These are phyloP conservation scores for Citrus hindsii DNA, from an alignment of 345 rosid species.

Conservation along the genomic window DNA sequence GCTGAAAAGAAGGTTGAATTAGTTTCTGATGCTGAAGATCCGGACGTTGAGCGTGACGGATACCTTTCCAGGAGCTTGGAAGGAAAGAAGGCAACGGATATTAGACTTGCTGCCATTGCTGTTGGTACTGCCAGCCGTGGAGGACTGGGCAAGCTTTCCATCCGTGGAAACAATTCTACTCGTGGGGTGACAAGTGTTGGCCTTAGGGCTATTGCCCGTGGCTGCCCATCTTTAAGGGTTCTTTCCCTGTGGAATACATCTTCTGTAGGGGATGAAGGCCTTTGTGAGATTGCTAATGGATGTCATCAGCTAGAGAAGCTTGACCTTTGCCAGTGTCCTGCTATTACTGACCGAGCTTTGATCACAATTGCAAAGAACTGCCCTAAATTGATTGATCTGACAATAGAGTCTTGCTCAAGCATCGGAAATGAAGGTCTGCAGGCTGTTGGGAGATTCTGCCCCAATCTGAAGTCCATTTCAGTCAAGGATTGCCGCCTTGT, in stretches of 20 bases:
- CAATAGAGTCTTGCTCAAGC: constrained; percentile 66
- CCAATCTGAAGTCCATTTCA: constrained; percentile 64
- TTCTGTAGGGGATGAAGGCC: constrained; percentile 59
- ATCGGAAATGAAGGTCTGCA: constrained; percentile 75
- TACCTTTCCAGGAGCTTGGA: constrained; percentile 74
- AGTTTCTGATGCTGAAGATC: constrained; percentile 23
- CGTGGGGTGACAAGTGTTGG: constrained; percentile 63
- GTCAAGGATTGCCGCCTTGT: constrained; percentile 70
- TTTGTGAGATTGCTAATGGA: constrained; percentile 73
- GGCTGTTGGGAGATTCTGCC: constrained; percentile 61
- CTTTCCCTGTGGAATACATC: constrained; percentile 78
- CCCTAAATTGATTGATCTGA: constrained; percentile 67
- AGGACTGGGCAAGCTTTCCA: constrained; percentile 70
- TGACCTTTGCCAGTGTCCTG: constrained; percentile 61
- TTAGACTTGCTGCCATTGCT: constrained; percentile 79
- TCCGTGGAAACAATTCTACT: constrained; percentile 49
- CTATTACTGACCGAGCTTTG: constrained; percentile 62
- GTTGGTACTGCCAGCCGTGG: constrained; percentile 88
- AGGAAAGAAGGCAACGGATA: constrained; percentile 88
- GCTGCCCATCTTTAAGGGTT: constrained; percentile 70
- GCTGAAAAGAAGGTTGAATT: constrained; percentile 13
- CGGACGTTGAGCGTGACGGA: constrained; percentile 53
- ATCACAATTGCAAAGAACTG: constrained; percentile 64
- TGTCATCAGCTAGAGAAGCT: constrained; percentile 78
- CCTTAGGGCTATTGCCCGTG: constrained; percentile 65